Conservation (phyloP, 2,329 filamentous ascomycete genomes). For the Thelonectria blattea region DNA sequence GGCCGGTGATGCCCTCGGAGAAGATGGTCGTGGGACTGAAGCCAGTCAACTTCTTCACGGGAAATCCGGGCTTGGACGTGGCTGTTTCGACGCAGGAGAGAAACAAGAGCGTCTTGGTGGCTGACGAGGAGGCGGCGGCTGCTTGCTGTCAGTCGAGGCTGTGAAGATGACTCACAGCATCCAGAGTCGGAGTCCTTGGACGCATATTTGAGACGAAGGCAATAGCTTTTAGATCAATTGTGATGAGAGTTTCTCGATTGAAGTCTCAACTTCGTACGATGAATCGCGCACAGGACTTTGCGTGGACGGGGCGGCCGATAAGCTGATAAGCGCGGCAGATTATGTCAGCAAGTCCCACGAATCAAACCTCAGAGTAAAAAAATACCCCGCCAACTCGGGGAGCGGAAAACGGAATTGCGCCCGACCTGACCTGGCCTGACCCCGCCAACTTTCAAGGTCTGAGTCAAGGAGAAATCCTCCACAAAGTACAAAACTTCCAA, state of each 20-base stretch:
- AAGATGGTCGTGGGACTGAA: slow-evolving; percentile 57
- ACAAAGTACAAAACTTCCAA: slow-evolving; percentile 7
- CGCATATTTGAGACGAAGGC: too few relatives aligned
- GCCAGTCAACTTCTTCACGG: slow-evolving; percentile 60
- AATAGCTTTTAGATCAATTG: not conserved
- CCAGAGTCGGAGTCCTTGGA: not conserved
- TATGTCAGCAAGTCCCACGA: slow-evolving; percentile 2
- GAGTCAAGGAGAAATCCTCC: slow-evolving; percentile 14
- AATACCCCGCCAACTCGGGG: slow-evolving; percentile 14
- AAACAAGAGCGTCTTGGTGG: slow-evolving; percentile 42
- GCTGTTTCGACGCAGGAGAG: slow-evolving; percentile 46
- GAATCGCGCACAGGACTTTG: not conserved
- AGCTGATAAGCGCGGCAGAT: slow-evolving; percentile 16
- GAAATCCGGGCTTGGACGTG: slow-evolving; percentile 58
- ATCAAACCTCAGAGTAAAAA: not conserved
- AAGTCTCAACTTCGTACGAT: not conserved
- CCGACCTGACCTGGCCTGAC: slow-evolving; percentile 12
- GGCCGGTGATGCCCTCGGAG: slow-evolving; percentile 72
- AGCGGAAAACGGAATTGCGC: slow-evolving; percentile 7
- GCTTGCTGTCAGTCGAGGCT: slow-evolving; percentile 4
- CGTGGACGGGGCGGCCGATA: slow-evolving; percentile 2
- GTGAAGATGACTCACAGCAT: not conserved
- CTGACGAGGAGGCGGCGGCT: not conserved
- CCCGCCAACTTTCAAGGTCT: slow-evolving; percentile 20
- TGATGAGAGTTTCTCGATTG: not conserved